Evolutionary conservation across 768 basidiomycete genomes (phyloP).

Genomic region (Cystobasidium tubakii): DNA sequence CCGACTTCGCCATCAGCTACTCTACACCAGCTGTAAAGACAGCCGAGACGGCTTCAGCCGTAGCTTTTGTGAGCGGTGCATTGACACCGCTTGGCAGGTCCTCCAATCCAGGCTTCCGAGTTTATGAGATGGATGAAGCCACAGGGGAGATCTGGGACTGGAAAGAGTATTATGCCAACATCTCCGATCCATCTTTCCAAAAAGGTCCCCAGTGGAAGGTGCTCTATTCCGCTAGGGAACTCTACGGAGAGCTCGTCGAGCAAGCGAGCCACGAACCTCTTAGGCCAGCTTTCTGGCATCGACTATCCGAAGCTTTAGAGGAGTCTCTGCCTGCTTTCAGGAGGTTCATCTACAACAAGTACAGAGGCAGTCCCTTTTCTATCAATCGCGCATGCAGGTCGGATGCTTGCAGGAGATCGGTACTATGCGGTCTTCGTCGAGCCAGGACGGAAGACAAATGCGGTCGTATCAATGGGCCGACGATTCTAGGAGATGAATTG

Average conservation of each 20-base stretch:
- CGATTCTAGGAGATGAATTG: background rate
- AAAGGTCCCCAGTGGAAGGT: constrained; percentile 52
- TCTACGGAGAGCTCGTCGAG: constrained; percentile 52
- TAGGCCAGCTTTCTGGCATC: constrained; percentile 60
- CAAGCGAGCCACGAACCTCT: constrained; percentile 50
- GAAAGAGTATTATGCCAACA: constrained; percentile 49
- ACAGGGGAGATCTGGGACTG: constrained; percentile 63
- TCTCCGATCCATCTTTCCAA: constrained; percentile 50
- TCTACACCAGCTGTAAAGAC: constrained; percentile 55
- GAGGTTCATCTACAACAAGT: constrained; percentile 34
- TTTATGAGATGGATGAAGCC: constrained; percentile 64
- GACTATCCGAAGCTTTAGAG: constrained; percentile 57
- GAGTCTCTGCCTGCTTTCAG: constrained; percentile 47
- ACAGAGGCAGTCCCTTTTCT: constrained; percentile 11
- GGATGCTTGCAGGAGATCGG: background rate
- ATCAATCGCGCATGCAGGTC: constrained; percentile 14
- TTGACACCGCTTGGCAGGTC: constrained; percentile 53
- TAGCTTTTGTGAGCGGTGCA: constrained; percentile 57
- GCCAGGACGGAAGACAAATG: constrained; percentile 31
- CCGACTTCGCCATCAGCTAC: constrained; percentile 61
- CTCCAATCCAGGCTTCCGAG: constrained; percentile 56
- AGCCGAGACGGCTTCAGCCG: constrained; percentile 54
- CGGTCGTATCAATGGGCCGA: background rate
- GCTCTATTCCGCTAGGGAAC: constrained; percentile 58
- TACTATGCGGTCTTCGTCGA: constrained; percentile 22